Conservation (phyloP, 2,329 filamentous ascomycete genomes). For the Mycosphaerella sp. region DNA sequence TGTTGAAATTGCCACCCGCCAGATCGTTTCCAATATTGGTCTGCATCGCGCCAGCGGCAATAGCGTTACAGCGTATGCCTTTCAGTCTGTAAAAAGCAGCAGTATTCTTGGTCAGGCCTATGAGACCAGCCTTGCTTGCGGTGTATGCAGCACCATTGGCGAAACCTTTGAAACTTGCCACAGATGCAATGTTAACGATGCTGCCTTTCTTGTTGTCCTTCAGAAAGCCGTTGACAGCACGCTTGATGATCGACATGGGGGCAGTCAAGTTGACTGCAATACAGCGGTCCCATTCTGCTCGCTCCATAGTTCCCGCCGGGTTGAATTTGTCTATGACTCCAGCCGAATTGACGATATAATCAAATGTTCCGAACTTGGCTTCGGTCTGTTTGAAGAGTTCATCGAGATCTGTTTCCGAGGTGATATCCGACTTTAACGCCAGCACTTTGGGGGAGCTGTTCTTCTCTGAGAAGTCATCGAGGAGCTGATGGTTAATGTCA, state of each 20-base stretch:
- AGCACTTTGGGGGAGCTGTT: slow-evolving; percentile 25
- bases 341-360: slow-evolving; percentile 53
- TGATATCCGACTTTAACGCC: slow-evolving; percentile 36
- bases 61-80: slow-evolving; percentile 41
- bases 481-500: slow-evolving; percentile 32
- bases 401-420: slow-evolving; percentile 33
- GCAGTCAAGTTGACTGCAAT: slow-evolving; percentile 53
- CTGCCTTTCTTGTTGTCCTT: slow-evolving; percentile 40
- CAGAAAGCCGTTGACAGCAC: slow-evolving; percentile 47
- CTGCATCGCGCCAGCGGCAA: slow-evolving; percentile 46
- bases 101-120: slow-evolving; percentile 53
- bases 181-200: slow-evolving; percentile 50
- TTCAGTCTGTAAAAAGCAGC: slow-evolving; percentile 50
- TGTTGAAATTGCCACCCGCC: slow-evolving; percentile 24
- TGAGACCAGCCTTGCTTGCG: slow-evolving; percentile 48
- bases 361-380: slow-evolving; percentile 42
- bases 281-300: slow-evolving; percentile 48
- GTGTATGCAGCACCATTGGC: slow-evolving; percentile 42
- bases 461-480: slow-evolving; percentile 29
- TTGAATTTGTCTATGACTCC: slow-evolving; percentile 54
- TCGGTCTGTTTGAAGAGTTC: slow-evolving; percentile 35
- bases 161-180: slow-evolving; percentile 42
- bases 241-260: slow-evolving; percentile 47
- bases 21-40: slow-evolving; percentile 51
- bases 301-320: slow-evolving; percentile 44